Percentiles rank a stretch among this genome's conserved stretches.
phyloP scores from a whole-genome alignment of 1,284 basidiomycete genomes.

The Abortiporus biennis region DNA sequence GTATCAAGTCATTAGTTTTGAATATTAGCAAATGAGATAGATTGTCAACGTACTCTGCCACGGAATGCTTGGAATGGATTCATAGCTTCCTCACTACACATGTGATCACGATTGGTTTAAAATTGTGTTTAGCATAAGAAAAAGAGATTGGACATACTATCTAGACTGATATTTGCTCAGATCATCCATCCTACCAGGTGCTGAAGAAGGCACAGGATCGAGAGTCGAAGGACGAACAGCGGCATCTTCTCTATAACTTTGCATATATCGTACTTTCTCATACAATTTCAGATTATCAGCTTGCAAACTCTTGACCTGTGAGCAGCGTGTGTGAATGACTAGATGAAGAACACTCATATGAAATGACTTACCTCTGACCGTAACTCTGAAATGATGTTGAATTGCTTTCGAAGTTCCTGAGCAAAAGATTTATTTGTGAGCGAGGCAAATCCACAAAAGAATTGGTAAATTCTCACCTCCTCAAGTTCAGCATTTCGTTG shows the following conservation, averaged over 20 bases:
- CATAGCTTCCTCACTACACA: constrained; percentile 75
- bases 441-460: constrained; percentile 2
- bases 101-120: not conserved
- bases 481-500: constrained; percentile 95
- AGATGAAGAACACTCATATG: not conserved
- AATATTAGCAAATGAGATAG: not conserved
- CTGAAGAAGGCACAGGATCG: constrained; percentile 56
- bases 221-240: constrained; percentile 51
- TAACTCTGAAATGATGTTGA: constrained; percentile 87
- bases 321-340: not conserved
- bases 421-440: not conserved
- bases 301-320: constrained; percentile 55
- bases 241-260: constrained; percentile 80
- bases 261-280: constrained; percentile 96
- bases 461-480: constrained; percentile 52
- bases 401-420: constrained; percentile 90
- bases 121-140: not conserved
- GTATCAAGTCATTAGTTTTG: constrained; percentile 13
- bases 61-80: constrained; percentile 98
- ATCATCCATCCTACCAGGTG: constrained; percentile 49
- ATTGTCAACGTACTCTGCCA: constrained; percentile 69
- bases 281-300: constrained; percentile 92
- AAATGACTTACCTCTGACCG: constrained; percentile 72
- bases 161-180: constrained; percentile 85
- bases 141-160: constrained; percentile 39